A percentile compares a stretch with the other conserved stretches of the same genome.
phyloP scores from a whole-genome alignment of 2,329 filamentous ascomycete species.

The Apiospora rasikravindrae region DNA sequence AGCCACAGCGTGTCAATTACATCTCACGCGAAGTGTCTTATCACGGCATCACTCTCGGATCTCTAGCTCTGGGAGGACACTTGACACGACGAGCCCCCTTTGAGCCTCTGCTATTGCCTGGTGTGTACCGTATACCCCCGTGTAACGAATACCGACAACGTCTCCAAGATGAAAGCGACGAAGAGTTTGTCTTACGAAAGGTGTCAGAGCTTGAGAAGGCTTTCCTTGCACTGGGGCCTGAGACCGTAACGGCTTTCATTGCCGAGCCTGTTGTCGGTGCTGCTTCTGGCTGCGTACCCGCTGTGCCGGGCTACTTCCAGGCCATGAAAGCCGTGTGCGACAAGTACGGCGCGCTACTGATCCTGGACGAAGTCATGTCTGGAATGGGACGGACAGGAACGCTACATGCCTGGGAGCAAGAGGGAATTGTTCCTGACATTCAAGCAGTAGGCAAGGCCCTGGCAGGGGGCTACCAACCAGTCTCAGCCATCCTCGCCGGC shows the following conservation, averaged over 20 bases:
- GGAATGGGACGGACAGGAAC: slow-evolving; percentile 65
- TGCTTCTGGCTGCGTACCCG: slow-evolving; percentile 70
- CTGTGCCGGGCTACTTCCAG: slow-evolving; percentile 70
- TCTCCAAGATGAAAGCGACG: slow-evolving; percentile 55
- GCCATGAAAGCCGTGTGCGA: slow-evolving; percentile 71
- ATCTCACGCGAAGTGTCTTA: slow-evolving; percentile 73
- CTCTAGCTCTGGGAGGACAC: slow-evolving; percentile 69
- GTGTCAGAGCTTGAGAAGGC: slow-evolving; percentile 69
- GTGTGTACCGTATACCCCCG: slow-evolving; percentile 66
- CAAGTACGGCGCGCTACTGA: slow-evolving; percentile 5
- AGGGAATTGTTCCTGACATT: slow-evolving; percentile 65
- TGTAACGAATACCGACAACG: slow-evolving; percentile 70
- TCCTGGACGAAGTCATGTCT: slow-evolving; percentile 52
- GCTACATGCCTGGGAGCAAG: slow-evolving; percentile 66
- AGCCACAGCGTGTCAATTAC: slow-evolving; percentile 64
- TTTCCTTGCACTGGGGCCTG: slow-evolving; percentile 66
- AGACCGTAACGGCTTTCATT: slow-evolving; percentile 73
- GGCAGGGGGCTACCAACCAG: slow-evolving; percentile 65
- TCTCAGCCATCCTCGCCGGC: slow-evolving; percentile 64
- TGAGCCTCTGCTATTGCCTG: slow-evolving; percentile 62
- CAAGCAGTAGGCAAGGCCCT: slow-evolving; percentile 71
- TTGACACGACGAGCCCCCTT: slow-evolving; percentile 64
- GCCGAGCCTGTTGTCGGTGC: slow-evolving; percentile 77
- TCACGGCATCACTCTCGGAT: slow-evolving; percentile 73
- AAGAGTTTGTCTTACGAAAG: slow-evolving; percentile 64